Percentiles rank a stretch among this genome's conserved stretches.
Conservation (phyloP, 2,329 filamentous ascomycete genomes). For the Aspergillus sp. region DNA sequence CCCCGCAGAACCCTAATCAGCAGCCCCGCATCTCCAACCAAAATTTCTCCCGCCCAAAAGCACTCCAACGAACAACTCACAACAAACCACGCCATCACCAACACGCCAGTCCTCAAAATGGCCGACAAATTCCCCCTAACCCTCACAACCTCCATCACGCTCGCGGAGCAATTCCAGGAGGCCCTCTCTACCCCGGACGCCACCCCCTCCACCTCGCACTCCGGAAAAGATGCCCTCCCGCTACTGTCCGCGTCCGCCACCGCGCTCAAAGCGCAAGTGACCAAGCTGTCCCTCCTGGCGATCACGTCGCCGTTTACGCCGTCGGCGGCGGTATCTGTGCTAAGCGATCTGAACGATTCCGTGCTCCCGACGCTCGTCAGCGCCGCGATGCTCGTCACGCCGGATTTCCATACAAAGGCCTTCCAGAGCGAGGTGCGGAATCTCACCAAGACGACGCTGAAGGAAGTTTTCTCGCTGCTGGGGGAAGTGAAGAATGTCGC, state of each 20-base stretch:
- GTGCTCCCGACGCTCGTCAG: conserved; percentile 74
- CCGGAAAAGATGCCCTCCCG: conserved; percentile 50
- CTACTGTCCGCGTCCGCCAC: conserved; percentile 69
- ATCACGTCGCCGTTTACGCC: conserved; percentile 85
- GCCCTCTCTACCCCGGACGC: conserved; percentile 28
- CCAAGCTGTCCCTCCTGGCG: conserved; percentile 81
- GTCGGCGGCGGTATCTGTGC: conserved; percentile 66
- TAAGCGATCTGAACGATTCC: conserved; percentile 68
- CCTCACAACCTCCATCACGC: conserved; percentile 33
- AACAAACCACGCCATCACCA: conserved; percentile 1
- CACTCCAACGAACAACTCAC: not conserved
- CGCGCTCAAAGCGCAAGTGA: conserved; percentile 76
- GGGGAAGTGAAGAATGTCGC: conserved; percentile 54
- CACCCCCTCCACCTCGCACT: conserved; percentile 7
- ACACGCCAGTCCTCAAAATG: conserved; percentile 18
- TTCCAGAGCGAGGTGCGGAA: conserved; percentile 64
- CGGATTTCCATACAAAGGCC: conserved; percentile 59
- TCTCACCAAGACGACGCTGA: conserved; percentile 58
- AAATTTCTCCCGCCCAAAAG: conserved; percentile 22
- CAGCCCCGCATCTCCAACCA: conserved; percentile 25
- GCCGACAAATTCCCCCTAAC: conserved; percentile 28
- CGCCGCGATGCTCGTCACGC: conserved; percentile 63
- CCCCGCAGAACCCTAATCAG: conserved; percentile 31
- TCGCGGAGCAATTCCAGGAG: conserved; percentile 39
- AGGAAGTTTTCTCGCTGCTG: conserved; percentile 62